Percentiles rank a stretch among this genome's conserved stretches.
Evolutionary conservation across 2,329 filamentous ascomycete genomes (phyloP).

Genomic region (Pseudogymnoascus sp.): DNA sequence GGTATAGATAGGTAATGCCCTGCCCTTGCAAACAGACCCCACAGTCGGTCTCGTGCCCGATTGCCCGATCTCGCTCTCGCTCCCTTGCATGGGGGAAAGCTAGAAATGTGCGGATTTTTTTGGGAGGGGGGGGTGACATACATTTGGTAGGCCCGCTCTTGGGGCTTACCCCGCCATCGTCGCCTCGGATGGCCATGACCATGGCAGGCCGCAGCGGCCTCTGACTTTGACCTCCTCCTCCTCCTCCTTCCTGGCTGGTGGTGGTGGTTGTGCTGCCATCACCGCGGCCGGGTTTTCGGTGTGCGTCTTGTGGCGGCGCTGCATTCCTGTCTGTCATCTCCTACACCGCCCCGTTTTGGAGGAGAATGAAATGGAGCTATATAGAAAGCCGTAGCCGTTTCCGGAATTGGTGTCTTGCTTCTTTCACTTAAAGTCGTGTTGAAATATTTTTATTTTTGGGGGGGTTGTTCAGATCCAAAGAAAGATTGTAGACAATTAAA

Average conservation of each 20-base stretch:
- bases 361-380: neutral
- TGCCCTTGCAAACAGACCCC: neutral
- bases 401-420: too few relatives aligned
- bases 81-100: neutral
- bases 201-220: neutral
- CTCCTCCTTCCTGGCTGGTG: neutral
- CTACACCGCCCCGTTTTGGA: neutral
- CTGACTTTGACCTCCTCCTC: neutral
- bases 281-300: neutral
- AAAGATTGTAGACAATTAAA: neutral
- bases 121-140: neutral
- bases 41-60: neutral
- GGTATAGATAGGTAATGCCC: neutral
- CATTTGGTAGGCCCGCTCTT: constrained; percentile 1
- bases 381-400: neutral
- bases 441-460: neutral
- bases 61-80: neutral
- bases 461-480: neutral
- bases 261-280: neutral
- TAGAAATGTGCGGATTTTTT: neutral
- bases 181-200: neutral
- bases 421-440: neutral
- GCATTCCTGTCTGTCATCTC: neutral
- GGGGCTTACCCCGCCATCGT: constrained; percentile 4
- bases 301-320: neutral